Conservation (phyloP, 306 rosid species). For the Hippophae rhamnoides region DNA sequence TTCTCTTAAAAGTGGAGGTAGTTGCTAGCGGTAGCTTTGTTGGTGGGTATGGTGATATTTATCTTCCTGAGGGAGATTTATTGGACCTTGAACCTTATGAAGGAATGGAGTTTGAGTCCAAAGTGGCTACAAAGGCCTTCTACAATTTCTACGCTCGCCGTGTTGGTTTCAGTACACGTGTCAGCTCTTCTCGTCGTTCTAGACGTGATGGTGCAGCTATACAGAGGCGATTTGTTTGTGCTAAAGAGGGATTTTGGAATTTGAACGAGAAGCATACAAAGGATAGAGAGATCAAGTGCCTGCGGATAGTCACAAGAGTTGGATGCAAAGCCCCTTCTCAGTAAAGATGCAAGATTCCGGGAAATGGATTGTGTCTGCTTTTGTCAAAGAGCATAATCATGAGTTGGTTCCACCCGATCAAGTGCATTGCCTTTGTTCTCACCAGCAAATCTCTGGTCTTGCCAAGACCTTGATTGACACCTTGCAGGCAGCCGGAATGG, state of each 20-base stretch:
- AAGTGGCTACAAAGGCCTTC: constrained; percentile 97
- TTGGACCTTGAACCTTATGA: constrained; percentile 91
- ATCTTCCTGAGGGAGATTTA: constrained; percentile 79
- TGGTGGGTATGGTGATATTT: constrained; percentile 31
- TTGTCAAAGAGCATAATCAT: constrained; percentile 87
- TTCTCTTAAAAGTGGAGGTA: constrained; percentile 22
- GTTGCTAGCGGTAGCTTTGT: constrained; percentile 23
- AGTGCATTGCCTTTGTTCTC: constrained; percentile 95
- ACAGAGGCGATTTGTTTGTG: constrained; percentile 95
- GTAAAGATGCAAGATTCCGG: constrained; percentile 98
- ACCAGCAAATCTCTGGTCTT: constrained; percentile 90
- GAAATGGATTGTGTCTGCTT: constrained; percentile 92
- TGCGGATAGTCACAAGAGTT: constrained; percentile 73
- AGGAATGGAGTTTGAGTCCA: constrained; percentile 94
- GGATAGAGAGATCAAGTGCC: constrained; percentile 95
- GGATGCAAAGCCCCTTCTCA: constrained; percentile 95
- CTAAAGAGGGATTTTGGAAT: constrained; percentile 92
- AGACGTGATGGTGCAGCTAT: constrained; percentile 94
- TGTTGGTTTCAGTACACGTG: constrained; percentile 95
- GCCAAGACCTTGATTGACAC: constrained; percentile 95
- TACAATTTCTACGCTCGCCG: constrained; percentile 96
- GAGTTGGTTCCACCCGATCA: constrained; percentile 89
- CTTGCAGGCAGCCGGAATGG: constrained; percentile 98
- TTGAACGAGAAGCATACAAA: constrained; percentile 94
- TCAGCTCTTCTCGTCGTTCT: constrained; percentile 91